These are phyloP conservation scores for Fusarium setosum DNA, from an alignment of 2,329 filamentous ascomycete species.

Conservation along the genomic window DNA sequence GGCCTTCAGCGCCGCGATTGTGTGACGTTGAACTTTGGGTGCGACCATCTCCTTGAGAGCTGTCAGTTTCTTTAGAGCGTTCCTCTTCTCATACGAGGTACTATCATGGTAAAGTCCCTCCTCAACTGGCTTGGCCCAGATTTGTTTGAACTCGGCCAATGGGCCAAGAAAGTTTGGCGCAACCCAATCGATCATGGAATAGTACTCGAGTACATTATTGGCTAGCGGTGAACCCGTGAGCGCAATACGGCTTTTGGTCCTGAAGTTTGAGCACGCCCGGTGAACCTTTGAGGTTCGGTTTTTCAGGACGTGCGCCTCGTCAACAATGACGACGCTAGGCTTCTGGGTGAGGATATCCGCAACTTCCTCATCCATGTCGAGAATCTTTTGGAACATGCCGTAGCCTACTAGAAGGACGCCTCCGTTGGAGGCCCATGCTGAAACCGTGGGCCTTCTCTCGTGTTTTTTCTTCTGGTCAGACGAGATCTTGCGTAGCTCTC, in stretches of 20 bases:
- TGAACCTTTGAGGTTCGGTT: constrained; percentile 69
- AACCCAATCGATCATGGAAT: constrained; percentile 89
- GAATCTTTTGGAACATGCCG: constrained; percentile 66
- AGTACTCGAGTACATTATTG: constrained; percentile 88
- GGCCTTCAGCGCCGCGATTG: constrained; percentile 71
- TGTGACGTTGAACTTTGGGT: constrained; percentile 82
- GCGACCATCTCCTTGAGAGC: constrained; percentile 78
- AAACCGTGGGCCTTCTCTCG: constrained; percentile 59
- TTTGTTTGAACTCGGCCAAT: constrained; percentile 72
- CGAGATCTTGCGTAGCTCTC: constrained; percentile 67
- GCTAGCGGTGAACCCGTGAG: constrained; percentile 88
- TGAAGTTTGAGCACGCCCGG: constrained; percentile 67
- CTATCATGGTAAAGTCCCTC: constrained; percentile 78
- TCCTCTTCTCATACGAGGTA: constrained; percentile 62
- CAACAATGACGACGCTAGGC: constrained; percentile 81
- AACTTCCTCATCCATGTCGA: constrained; percentile 46
- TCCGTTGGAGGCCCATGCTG: constrained; percentile 71
- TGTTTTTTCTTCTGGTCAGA: constrained; percentile 43
- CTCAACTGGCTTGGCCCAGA: constrained; percentile 80
- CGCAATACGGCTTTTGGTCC: constrained; percentile 79
- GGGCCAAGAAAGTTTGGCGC: constrained; percentile 82
- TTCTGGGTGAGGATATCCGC: constrained; percentile 64
- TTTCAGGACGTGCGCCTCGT: constrained; percentile 87
- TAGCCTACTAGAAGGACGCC: constrained; percentile 86
- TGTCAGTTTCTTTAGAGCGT: constrained; percentile 73